A percentile compares a stretch with the other conserved stretches of the same genome.
These are phyloP conservation scores for Albophoma yamanashiensis DNA, from an alignment of 2,329 filamentous ascomycete genomes.

Conservation along the genomic window DNA sequence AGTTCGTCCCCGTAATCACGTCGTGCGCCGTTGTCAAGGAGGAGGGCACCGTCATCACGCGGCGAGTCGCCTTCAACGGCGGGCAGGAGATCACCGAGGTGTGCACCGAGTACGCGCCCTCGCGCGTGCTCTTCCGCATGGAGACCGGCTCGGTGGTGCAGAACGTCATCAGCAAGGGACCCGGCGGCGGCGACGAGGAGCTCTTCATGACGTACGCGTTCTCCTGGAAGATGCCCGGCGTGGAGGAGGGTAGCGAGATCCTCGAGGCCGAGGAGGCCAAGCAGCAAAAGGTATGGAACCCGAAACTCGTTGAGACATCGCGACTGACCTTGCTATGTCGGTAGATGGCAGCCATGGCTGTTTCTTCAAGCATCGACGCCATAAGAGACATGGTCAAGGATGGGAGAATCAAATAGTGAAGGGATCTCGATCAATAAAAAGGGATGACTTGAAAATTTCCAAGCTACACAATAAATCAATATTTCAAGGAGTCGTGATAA, in stretches of 20 bases:
- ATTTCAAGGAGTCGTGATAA: too few relatives aligned
- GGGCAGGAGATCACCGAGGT: slow-evolving; percentile 12
- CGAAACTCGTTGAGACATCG: background rate
- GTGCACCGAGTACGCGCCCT: slow-evolving; percentile 17
- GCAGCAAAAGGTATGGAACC: slow-evolving; percentile 10
- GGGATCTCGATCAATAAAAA: background rate
- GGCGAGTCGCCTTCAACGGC: slow-evolving; percentile 12
- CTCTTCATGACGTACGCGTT: slow-evolving; percentile 22
- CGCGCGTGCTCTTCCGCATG: slow-evolving; percentile 17
- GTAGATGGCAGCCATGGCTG: slow-evolving; percentile 14
- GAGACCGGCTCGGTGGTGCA: slow-evolving; percentile 18
- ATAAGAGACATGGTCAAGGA: slow-evolving; percentile 13
- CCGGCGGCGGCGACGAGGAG: slow-evolving; percentile 7
- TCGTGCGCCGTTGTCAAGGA: background rate
- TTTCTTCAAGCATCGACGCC: slow-evolving; percentile 14
- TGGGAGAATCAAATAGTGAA: slow-evolving; percentile 2
- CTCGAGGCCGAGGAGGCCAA: slow-evolving; percentile 8
- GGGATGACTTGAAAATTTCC: too few relatives aligned
- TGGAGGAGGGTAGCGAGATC: slow-evolving; percentile 10
- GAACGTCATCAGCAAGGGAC: slow-evolving; percentile 18
- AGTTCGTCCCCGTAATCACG: slow-evolving; percentile 16
- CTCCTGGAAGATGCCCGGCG: slow-evolving; percentile 14
- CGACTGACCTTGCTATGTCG: background rate
- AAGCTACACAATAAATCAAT: too few relatives aligned
- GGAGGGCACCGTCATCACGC: slow-evolving; percentile 4